Evolutionary conservation across 768 basidiomycete species (phyloP).

Genomic region (Boletus rubropictus): DNA sequence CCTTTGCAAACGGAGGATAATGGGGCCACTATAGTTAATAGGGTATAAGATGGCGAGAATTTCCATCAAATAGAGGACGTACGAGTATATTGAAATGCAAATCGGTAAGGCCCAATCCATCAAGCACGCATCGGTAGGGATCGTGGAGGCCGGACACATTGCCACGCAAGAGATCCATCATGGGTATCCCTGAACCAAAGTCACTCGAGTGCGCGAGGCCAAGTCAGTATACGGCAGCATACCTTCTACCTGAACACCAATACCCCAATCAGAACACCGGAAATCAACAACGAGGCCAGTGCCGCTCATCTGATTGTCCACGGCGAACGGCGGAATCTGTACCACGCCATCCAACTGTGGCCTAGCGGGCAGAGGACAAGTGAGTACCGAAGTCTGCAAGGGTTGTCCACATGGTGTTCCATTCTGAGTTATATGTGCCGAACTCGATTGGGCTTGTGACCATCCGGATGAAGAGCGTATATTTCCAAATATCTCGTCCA

Average conservation of each 20-base stretch:
- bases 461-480: neutral
- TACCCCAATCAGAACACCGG: conserved; percentile 20
- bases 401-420: conserved; percentile 1
- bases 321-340: conserved; percentile 20
- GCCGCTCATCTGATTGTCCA: conserved; percentile 19
- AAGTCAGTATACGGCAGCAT: neutral
- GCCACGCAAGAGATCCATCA: conserved; percentile 22
- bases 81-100: conserved; percentile 23
- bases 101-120: conserved; percentile 15
- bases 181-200: conserved; percentile 17
- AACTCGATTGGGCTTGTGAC: conserved; percentile 1
- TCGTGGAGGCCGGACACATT: conserved; percentile 18
- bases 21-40: conserved; percentile 21
- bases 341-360: conserved; percentile 19
- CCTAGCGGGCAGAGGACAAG: conserved; percentile 18
- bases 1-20: conserved; percentile 21
- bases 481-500: conserved; percentile 24
- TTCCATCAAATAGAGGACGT: neutral
- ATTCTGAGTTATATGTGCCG: neutral
- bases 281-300: conserved; percentile 19
- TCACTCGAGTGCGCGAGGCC: neutral
- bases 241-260: conserved; percentile 20
- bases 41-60: neutral
- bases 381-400: conserved; percentile 3
- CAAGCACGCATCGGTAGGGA: conserved; percentile 17